A percentile compares a stretch with the other conserved stretches of the same genome.
These are phyloP conservation scores for Macrotyloma uniflorum DNA, from an alignment of 306 rosid genomes.

Conservation along the genomic window DNA sequence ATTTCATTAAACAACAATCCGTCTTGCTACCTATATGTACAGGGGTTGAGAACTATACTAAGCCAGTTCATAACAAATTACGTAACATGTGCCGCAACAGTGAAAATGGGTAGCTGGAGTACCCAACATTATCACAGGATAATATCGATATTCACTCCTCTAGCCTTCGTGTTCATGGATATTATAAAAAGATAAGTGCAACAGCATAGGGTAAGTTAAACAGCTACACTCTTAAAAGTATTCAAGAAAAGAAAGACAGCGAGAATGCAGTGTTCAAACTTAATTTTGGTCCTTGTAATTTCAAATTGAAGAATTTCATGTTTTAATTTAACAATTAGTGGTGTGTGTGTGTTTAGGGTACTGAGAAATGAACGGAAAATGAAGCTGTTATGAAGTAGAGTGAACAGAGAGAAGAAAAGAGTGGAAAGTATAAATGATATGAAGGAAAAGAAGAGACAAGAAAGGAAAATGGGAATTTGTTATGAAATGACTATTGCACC, in stretches of 20 bases:
- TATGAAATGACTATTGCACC: too few relatives aligned
- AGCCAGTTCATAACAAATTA: neutral
- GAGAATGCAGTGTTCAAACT: neutral
- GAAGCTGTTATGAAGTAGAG: too few relatives aligned
- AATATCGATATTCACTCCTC: constrained; percentile 5
- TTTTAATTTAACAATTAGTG: too few relatives aligned
- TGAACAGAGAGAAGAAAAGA: too few relatives aligned
- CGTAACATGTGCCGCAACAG: neutral
- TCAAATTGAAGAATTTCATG: neutral
- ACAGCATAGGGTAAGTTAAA: constrained; percentile 2
- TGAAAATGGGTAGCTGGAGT: constrained; percentile 1
- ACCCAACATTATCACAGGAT: neutral
- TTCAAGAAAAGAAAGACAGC: neutral
- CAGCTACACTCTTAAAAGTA: neutral
- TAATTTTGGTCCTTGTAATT: neutral
- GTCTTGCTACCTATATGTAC: neutral
- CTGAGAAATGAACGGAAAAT: too few relatives aligned
- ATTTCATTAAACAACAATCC: neutral
- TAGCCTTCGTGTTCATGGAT: neutral
- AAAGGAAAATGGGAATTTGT: too few relatives aligned
- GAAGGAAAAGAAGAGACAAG: too few relatives aligned
- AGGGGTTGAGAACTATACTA: neutral
- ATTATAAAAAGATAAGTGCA: neutral
- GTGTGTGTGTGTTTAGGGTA: too few relatives aligned
- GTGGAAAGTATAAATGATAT: too few relatives aligned